These are phyloP conservation scores for Neonothopanus nambi DNA, from an alignment of 1,284 basidiomycete species.

Conservation along the genomic window DNA sequence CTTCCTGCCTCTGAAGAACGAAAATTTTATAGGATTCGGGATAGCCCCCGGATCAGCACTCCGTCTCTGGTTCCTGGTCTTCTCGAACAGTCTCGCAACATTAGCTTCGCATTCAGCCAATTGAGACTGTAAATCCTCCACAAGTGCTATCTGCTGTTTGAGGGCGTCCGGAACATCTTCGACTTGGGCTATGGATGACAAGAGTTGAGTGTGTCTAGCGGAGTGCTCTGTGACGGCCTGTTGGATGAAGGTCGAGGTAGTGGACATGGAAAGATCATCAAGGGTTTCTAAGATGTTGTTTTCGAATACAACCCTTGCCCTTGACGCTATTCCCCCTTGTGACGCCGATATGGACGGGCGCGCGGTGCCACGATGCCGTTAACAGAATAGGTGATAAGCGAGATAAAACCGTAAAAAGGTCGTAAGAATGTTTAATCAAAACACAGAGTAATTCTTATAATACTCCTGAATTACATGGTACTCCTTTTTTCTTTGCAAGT, in stretches of 20 bases:
- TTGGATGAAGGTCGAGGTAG: slow-evolving; percentile 8
- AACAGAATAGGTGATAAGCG: no score
- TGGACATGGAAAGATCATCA: slow-evolving; percentile 16
- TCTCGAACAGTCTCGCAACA: slow-evolving; percentile 10
- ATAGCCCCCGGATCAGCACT: slow-evolving; percentile 9
- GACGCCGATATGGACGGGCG: no score
- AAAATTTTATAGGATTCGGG: slow-evolving; percentile 5
- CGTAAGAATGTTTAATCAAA: no score
- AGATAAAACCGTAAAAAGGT: no score
- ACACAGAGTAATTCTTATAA: no score
- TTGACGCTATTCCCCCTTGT: no score
- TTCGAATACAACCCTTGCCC: neutral
- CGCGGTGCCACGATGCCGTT: no score
- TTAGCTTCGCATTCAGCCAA: slow-evolving; percentile 11
- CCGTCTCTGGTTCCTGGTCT: slow-evolving; percentile 9
- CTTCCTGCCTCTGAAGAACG: slow-evolving; percentile 6
- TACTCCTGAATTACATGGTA: no score
- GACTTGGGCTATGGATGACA: slow-evolving; percentile 5
- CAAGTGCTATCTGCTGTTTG: neutral
- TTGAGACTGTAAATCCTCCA: slow-evolving; percentile 12
- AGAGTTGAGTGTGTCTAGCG: slow-evolving; percentile 12
- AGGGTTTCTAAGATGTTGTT: neutral
- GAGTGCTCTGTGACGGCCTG: slow-evolving; percentile 14
- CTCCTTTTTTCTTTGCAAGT: no score
- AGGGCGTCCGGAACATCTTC: slow-evolving; percentile 10